Conservation (phyloP, 2,329 filamentous ascomycete species). For the Coniochaeta pulveracea region DNA sequence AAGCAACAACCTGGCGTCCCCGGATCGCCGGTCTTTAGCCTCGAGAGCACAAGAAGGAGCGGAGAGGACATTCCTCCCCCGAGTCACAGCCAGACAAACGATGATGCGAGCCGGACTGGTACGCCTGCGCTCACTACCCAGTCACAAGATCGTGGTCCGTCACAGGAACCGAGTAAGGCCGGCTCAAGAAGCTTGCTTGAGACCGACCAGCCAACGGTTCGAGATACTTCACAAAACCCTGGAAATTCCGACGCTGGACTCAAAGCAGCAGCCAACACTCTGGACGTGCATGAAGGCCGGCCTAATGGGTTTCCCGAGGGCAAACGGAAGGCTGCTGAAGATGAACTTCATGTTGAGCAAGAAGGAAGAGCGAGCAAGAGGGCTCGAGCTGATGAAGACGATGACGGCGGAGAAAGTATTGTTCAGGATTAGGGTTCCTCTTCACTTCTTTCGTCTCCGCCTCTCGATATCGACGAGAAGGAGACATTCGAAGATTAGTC, state of each 20-base stretch:
- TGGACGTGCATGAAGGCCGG: conserved; percentile 13
- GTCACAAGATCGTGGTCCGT: conserved; percentile 5
- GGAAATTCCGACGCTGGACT: conserved; percentile 20
- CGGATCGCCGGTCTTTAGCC: conserved; percentile 40
- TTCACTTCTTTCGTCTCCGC: too few relatives aligned
- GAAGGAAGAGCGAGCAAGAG: conserved; percentile 10
- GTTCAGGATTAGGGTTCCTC: too few relatives aligned
- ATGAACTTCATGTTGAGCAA: conserved; percentile 11
- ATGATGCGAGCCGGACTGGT: conserved; percentile 33
- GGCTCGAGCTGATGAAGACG: conserved; percentile 12
- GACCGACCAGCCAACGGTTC: conserved; percentile 5
- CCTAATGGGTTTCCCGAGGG: conserved; percentile 14
- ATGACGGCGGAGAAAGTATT: conserved; percentile 17
- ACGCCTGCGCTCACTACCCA: too few relatives aligned
- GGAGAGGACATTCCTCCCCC: conserved; percentile 24
- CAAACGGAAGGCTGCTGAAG: conserved; percentile 14
- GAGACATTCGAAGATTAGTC: too few relatives aligned
- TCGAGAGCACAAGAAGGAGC: conserved; percentile 43
- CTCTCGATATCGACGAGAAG: too few relatives aligned
- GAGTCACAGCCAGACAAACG: conserved; percentile 32
- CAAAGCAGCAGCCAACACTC: conserved; percentile 20
- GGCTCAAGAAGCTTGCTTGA: conserved; percentile 6
- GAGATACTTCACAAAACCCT: too few relatives aligned
- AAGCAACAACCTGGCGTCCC: conserved; percentile 41
- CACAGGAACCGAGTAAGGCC: conserved; percentile 5